phyloP scores from a whole-genome alignment of 2,329 filamentous ascomycete species.

The Bipolaris gigantea region DNA sequence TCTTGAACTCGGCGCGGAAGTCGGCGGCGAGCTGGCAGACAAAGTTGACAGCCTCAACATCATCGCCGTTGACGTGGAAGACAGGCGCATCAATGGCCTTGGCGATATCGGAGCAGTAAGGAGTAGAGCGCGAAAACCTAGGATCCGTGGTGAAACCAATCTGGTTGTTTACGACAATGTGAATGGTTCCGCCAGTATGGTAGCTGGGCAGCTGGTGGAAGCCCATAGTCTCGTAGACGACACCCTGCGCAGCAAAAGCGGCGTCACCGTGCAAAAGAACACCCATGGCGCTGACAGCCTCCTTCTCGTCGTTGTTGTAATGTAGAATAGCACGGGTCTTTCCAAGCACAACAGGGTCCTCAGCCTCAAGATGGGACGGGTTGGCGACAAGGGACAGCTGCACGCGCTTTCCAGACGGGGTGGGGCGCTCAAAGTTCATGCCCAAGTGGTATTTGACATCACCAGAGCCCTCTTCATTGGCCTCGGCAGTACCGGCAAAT shows the following conservation, averaged over 20 bases:
- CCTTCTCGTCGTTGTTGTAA: conserved; percentile 95
- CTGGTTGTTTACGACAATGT: conserved; percentile 99
- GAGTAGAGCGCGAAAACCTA: conserved; percentile 93
- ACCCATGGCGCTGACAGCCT: conserved; percentile 88
- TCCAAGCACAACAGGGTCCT: conserved; percentile 95
- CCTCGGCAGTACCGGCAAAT: conserved; percentile 84
- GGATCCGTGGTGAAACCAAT: conserved; percentile 99
- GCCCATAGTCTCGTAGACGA: conserved; percentile 98
- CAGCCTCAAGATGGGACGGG: conserved; percentile 95
- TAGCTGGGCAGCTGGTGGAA: conserved; percentile 96
- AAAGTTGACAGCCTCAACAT: conserved; percentile 97
- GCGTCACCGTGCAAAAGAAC: conserved; percentile 96
- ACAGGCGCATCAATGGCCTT: conserved; percentile 98
- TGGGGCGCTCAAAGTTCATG: conserved; percentile 99
- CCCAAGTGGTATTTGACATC: conserved; percentile 99
- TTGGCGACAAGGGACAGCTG: conserved; percentile 98
- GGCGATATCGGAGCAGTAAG: conserved; percentile 98
- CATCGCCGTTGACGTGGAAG: conserved; percentile 98
- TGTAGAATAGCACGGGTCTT: conserved; percentile 98
- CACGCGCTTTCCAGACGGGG: conserved; percentile 97
- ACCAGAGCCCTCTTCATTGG: conserved; percentile 92
- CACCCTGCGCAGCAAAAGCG: conserved; percentile 92
- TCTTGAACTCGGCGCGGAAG: conserved; percentile 98
- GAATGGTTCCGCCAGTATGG: conserved; percentile 95
- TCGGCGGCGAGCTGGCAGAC: conserved; percentile 96